Percentiles rank a stretch among this genome's conserved stretches.
Evolutionary conservation across 108 stramenopile species (phyloP).

Genomic region (Nitzschia sp.): DNA sequence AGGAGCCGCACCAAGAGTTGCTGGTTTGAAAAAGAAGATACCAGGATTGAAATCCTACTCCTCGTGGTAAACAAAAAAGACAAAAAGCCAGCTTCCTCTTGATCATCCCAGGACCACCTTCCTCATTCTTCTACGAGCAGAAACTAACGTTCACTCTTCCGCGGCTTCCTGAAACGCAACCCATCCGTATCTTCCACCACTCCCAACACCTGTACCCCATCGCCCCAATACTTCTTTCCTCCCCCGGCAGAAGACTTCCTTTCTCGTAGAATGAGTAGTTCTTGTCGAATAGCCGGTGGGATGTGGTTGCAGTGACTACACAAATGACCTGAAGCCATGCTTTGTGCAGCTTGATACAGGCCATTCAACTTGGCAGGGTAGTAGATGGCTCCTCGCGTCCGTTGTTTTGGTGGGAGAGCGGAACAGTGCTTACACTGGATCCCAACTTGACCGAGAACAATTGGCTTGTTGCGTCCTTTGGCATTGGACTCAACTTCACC

Average conservation of each 20-base stretch:
- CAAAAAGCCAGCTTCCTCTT: too few species aligned
- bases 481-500: constrained; percentile 42
- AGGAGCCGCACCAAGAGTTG: too few species aligned
- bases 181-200: constrained; percentile 35
- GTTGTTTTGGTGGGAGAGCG: constrained; percentile 19
- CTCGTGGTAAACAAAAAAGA: too few species aligned
- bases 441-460: constrained; percentile 51
- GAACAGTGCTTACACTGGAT: constrained; percentile 59
- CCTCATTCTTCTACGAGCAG: too few species aligned
- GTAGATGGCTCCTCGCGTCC: constrained; percentile 39
- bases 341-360: constrained; percentile 46
- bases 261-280: constrained; percentile 22
- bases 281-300: constrained; percentile 10
- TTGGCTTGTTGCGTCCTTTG: constrained; percentile 45
- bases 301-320: constrained; percentile 29
- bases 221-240: constrained; percentile 79
- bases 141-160: too few species aligned
- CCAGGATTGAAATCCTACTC: too few species aligned
- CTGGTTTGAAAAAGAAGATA: too few species aligned
- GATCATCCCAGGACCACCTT: too few species aligned
- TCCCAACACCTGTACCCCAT: constrained; percentile 40
- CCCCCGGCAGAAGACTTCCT: constrained; percentile 51
- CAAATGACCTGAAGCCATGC: constrained; percentile 37
- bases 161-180: constrained; percentile 19
- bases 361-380: constrained; percentile 42